A percentile compares a stretch with the other conserved stretches of the same genome.
These are phyloP conservation scores for Dryas alaskensis DNA, from an alignment of 306 rosid species.

Conservation along the genomic window DNA sequence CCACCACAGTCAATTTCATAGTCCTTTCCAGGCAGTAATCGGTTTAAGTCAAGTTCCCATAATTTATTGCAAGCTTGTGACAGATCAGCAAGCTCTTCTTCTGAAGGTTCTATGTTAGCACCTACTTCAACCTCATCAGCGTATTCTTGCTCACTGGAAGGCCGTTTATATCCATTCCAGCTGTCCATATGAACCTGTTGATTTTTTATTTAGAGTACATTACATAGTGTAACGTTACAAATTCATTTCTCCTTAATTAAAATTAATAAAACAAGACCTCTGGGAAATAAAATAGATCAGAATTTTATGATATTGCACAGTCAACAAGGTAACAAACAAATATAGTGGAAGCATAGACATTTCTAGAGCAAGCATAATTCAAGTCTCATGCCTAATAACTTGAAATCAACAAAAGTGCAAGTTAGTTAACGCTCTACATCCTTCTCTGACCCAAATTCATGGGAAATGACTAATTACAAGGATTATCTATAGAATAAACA, in stretches of 20 bases:
- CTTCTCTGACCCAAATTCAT: not conserved
- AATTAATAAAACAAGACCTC: not conserved
- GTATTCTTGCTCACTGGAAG: constrained; percentile 72
- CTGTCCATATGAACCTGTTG: constrained; percentile 64
- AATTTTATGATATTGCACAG: not conserved
- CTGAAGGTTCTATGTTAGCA: constrained; percentile 52
- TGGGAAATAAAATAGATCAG: not conserved
- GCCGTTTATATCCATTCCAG: constrained; percentile 67
- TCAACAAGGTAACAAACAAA: not conserved
- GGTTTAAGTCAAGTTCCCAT: constrained; percentile 85
- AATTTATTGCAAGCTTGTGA: constrained; percentile 72
- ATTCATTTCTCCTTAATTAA: not conserved
- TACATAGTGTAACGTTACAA: not conserved
- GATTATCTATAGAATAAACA: not conserved
- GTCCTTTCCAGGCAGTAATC: constrained; percentile 73
- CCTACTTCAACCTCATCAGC: constrained; percentile 61
- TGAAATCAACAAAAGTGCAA: not conserved
- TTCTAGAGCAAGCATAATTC: not conserved
- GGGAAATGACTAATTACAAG: not conserved
- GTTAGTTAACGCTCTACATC: not conserved
- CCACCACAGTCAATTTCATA: constrained; percentile 93
- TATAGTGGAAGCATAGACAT: not conserved
- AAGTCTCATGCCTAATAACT: not conserved
- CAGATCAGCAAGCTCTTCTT: constrained; percentile 69
- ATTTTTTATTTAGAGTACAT: constrained; percentile 18